Evolutionary conservation across 768 basidiomycete genomes (phyloP).

Genomic region (Phylloporus sp.): DNA sequence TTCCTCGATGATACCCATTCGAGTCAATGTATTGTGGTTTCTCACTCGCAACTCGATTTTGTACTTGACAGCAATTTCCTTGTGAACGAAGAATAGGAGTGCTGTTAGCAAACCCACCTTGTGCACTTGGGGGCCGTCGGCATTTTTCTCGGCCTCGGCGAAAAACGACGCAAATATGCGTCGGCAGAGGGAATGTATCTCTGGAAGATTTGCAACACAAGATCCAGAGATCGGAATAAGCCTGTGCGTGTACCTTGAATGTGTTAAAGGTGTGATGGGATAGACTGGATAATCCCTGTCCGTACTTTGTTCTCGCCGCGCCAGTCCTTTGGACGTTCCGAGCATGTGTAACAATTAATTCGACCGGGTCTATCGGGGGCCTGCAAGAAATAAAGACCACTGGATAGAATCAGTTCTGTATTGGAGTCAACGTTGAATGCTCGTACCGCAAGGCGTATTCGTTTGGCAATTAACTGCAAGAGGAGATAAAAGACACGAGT

Average conservation of each 20-base stretch:
- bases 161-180: constrained; percentile 52
- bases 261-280: not conserved
- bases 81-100: not conserved
- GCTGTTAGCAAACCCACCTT: constrained; percentile 28
- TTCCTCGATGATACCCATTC: constrained; percentile 56
- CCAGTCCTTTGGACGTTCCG: constrained; percentile 59
- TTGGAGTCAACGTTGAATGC: not conserved
- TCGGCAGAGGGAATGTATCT: constrained; percentile 60
- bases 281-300: not conserved
- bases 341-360: constrained; percentile 59
- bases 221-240: constrained; percentile 65
- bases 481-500: constrained; percentile 1
- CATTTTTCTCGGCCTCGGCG: constrained; percentile 33
- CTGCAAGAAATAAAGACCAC: constrained; percentile 80
- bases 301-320: constrained; percentile 59
- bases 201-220: constrained; percentile 62
- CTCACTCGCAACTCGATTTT: constrained; percentile 74
- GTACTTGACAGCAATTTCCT: constrained; percentile 45
- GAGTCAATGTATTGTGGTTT: constrained; percentile 68
- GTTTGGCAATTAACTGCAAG: constrained; percentile 67
- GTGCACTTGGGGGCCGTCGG: constrained; percentile 35
- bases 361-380: constrained; percentile 71
- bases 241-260: constrained; percentile 59
- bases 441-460: constrained; percentile 69
- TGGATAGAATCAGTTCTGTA: constrained; percentile 23